Conservation (phyloP, 306 rosid species). For the Prunus mira region DNA sequence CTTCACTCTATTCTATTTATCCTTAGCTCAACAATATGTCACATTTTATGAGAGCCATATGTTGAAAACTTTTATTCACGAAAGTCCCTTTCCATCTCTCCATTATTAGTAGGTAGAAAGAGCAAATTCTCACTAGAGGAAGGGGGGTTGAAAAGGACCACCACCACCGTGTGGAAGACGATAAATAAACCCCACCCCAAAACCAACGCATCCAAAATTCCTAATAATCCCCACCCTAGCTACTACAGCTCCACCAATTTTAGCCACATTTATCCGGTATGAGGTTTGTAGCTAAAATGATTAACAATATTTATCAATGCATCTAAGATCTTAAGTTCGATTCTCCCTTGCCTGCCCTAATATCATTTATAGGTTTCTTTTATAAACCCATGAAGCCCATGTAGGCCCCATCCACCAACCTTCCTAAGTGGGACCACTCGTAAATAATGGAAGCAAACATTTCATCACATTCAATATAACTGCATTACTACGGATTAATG, state of each 20-base stretch:
- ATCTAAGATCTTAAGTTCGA: no score
- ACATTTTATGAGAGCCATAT: no score
- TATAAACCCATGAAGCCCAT: neutral
- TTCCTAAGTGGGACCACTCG: neutral
- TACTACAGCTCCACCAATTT: neutral
- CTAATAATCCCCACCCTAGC: conserved; percentile 11
- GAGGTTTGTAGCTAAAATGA: accelerated
- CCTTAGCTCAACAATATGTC: no score
- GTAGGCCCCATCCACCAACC: neutral
- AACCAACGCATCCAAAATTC: neutral
- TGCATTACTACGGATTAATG: neutral
- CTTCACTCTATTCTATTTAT: no score
- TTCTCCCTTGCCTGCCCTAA: no score
- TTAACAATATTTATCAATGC: no score
- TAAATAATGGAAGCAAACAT: neutral
- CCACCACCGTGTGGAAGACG: conserved; percentile 19
- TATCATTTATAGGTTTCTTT: neutral
- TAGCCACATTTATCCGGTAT: no score
- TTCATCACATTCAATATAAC: neutral
- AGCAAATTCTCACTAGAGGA: neutral
- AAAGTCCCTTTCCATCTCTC: conserved; percentile 13
- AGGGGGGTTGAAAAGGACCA: conserved; percentile 44
- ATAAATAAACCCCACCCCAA: neutral
- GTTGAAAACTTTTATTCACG: no score
- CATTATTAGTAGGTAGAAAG: conserved; percentile 17